phyloP scores from a whole-genome alignment of 2,329 filamentous ascomycete genomes.

The Trichoderma endophyticum region DNA sequence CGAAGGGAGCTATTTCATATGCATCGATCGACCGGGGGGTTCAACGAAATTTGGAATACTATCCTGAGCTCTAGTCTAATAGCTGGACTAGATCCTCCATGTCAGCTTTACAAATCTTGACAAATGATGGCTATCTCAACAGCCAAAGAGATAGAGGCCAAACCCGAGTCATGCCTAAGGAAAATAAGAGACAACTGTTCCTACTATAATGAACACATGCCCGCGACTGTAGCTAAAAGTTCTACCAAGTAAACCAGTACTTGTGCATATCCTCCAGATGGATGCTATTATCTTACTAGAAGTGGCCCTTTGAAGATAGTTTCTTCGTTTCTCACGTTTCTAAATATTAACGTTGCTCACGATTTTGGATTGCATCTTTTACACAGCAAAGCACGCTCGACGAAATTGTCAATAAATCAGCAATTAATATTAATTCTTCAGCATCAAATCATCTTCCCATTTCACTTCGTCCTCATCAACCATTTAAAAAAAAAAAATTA shows the following conservation, averaged over 20 bases:
- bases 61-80: background rate
- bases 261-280: no score
- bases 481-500: background rate
- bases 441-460: background rate
- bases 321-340: no score
- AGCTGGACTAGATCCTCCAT: background rate
- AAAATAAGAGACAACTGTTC: no score
- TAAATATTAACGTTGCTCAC: background rate
- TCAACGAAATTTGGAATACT: background rate
- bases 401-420: background rate
- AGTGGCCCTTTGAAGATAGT: no score
- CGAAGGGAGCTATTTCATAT: background rate
- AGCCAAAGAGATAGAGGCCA: no score
- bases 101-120: background rate
- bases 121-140: background rate
- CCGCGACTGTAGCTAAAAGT: no score
- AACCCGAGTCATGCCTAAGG: no score
- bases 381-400: background rate
- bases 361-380: background rate
- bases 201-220: no score
- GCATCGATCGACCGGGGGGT: background rate
- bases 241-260: no score
- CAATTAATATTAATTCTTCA: background rate
- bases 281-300: no score
- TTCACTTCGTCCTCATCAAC: background rate